phyloP scores from a whole-genome alignment of 1,284 basidiomycete genomes.

The Heterobasidion occidentale region DNA sequence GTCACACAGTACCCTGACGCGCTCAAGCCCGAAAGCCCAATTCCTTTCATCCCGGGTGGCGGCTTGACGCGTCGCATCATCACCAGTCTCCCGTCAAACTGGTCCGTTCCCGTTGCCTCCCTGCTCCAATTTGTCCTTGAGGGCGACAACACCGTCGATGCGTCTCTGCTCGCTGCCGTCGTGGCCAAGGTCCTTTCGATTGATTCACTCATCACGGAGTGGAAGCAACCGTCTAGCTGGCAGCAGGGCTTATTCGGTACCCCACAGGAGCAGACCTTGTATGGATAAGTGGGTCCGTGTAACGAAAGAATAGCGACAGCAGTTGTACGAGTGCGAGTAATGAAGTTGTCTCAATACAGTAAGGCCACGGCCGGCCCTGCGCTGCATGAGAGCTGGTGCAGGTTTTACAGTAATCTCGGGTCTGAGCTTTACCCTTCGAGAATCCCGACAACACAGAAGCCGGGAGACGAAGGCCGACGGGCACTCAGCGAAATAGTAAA shows the following conservation, averaged over 20 bases:
- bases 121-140: conserved; percentile 66
- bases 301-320: not conserved
- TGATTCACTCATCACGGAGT: conserved; percentile 26
- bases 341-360: not conserved
- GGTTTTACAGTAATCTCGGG: too few species aligned
- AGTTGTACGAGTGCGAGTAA: not conserved
- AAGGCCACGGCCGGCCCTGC: too few species aligned
- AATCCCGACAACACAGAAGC: too few species aligned
- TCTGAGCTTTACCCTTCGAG: too few species aligned
- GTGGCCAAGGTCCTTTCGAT: conserved; percentile 40
- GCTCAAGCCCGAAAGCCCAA: conserved; percentile 19
- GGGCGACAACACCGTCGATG: conserved; percentile 74
- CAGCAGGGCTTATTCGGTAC: conserved; percentile 61
- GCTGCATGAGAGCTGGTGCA: too few species aligned
- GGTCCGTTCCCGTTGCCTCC: conserved; percentile 47
- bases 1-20: conserved; percentile 25
- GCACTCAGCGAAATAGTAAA: too few species aligned
- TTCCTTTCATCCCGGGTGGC: conserved; percentile 68
- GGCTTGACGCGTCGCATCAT: conserved; percentile 65
- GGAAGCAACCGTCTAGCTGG: conserved; percentile 63
- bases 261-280: conserved; percentile 63
- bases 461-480: too few species aligned
- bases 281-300: conserved; percentile 35
- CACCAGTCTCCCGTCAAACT: conserved; percentile 41
- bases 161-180: conserved; percentile 49